Conservation (phyloP, 208 protist species). For the Borovskyia barvae region DNA sequence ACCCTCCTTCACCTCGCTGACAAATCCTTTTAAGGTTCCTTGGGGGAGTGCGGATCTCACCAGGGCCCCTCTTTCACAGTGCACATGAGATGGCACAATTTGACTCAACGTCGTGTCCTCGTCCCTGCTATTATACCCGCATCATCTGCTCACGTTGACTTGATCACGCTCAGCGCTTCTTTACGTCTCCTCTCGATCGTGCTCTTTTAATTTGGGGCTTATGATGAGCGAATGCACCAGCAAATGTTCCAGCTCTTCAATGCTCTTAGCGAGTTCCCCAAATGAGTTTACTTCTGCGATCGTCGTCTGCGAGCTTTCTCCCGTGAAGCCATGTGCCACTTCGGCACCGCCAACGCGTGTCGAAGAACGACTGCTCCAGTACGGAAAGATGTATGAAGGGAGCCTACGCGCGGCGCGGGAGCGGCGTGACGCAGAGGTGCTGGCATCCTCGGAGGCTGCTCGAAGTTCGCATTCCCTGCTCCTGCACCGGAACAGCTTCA, state of each 20-base stretch:
- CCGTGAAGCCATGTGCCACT: slow-evolving; percentile 1
- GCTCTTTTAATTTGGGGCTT: no score
- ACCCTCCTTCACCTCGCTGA: no score
- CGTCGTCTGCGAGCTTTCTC: slow-evolving; percentile 39
- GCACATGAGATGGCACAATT: neutral
- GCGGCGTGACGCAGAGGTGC: neutral
- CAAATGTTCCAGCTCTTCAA: no score
- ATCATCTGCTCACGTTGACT: neutral
- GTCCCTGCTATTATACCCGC: neutral
- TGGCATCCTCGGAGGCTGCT: neutral
- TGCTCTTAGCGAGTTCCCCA: neutral
- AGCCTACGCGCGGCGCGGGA: slow-evolving; percentile 8
- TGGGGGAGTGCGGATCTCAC: no score
- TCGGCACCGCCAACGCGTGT: slow-evolving; percentile 14
- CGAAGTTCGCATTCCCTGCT: neutral
- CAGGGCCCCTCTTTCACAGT: no score
- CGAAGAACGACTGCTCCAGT: slow-evolving; percentile 44
- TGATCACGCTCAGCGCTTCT: neutral
- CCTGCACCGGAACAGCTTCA: slow-evolving; percentile 4
- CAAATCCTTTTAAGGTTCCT: no score
- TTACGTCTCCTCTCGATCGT: no score
- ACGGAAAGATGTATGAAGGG: slow-evolving; percentile 27
- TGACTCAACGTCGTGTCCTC: neutral
- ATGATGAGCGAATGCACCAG: no score
- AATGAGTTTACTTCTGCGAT: neutral